Evolutionary conservation across 345 rosid genomes (phyloP), one percentile per base, ranked within the genome.

Genomic region (Camelina hispida): DNA sequence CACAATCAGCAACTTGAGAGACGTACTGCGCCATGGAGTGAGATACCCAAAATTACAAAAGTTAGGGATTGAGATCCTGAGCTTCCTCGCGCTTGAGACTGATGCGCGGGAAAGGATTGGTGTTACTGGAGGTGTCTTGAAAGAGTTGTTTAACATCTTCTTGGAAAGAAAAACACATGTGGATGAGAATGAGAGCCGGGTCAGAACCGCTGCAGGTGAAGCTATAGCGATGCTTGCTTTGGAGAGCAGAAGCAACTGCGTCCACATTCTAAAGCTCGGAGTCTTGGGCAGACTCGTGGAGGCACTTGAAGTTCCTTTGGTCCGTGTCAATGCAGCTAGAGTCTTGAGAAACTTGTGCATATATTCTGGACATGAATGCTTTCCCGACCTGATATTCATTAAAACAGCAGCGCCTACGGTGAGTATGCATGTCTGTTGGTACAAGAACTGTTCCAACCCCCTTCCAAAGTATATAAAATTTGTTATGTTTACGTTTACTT

Each of bases 181-280:
- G 30, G 61, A 54, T 71, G 87, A 55, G 63, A 81, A 81, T 59
- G 79, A 60, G 48, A 52, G 20, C 4, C 75, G 69, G n/a, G 94
- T 83, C 22, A 82, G 91, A 42, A 75, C 71, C 51, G 96, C 90
- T 2, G 93, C 96, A 22, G 98, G 98, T 18, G 96, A 88, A 78
- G 96, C 98, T 13, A 78, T 93, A 56, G 91, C 90, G 12, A 88
- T 93, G 97, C 77, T 93, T 74, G 89, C 87, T 42, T 78, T 88
- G 53, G 98, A 89, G 73, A 91, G 97, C 74, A 85, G 56, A 78
- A 71, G 72, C 14, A 93, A 93, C 43, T 91, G 97, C 77, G 69
- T 80, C 48, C 86, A 91, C 22, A 83, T 87, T 69, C 75, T 89
- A 81, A 93, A 80, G 73, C 62, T 93, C 3, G 69, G 81, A 4